Conservation (phyloP, 257 asterid genomes). For the Solanum etuberosum region DNA sequence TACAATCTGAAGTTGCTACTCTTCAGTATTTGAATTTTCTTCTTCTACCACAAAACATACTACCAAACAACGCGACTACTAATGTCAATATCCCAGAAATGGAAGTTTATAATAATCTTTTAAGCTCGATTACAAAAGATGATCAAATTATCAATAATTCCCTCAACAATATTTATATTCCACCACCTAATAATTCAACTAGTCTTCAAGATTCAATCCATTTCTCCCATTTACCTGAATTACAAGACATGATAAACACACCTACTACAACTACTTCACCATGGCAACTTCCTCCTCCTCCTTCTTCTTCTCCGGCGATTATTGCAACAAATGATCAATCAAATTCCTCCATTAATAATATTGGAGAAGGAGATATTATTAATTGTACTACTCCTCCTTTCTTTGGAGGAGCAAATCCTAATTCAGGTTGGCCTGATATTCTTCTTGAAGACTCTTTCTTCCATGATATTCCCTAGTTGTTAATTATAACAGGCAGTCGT, state of each 20-base stretch:
- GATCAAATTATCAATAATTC: constrained; percentile 4
- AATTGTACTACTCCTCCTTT: constrained; percentile 41
- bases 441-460: constrained; percentile 55
- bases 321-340: constrained; percentile 15
- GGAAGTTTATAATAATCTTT: constrained; percentile 10
- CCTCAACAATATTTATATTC: background rate
- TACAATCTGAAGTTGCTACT: constrained; percentile 58
- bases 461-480: constrained; percentile 31
- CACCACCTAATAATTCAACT: constrained; percentile 4
- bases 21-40: constrained; percentile 43
- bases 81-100: constrained; percentile 6
- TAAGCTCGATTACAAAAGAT: constrained; percentile 18
- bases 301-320: constrained; percentile 8
- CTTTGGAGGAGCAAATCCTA: constrained; percentile 35
- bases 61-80: background rate
- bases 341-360: constrained; percentile 1
- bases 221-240: constrained; percentile 50
- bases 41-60: constrained; percentile 23
- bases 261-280: constrained; percentile 18
- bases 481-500: no score
- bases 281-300: constrained; percentile 13
- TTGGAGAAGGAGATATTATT: constrained; percentile 15
- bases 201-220: constrained; percentile 19
- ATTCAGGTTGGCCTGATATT: constrained; percentile 51
- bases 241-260: constrained; percentile 20